A percentile compares a stretch with the other conserved stretches of the same genome.
Conservation (phyloP, 805 yeast species). For the Myxozyma neglecta region DNA sequence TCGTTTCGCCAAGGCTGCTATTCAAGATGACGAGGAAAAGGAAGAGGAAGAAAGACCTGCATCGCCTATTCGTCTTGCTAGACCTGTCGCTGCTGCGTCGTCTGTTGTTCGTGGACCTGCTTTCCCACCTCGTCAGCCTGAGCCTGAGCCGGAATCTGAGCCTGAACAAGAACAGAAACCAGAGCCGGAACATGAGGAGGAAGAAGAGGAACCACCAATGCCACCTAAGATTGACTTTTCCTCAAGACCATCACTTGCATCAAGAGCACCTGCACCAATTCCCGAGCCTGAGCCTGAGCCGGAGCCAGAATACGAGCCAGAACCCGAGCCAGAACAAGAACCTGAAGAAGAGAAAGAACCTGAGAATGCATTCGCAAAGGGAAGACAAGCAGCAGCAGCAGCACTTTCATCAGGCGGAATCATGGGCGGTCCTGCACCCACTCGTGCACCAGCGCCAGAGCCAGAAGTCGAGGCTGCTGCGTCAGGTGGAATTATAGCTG, state of each 20-base stretch:
- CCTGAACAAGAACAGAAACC: conserved; percentile 10
- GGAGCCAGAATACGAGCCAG: not conserved
- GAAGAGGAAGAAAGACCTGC: conserved; percentile 34
- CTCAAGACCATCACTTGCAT: conserved; percentile 1
- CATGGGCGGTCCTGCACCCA: conserved; percentile 22
- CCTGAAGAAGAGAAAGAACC: conserved; percentile 10
- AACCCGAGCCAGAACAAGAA: not conserved
- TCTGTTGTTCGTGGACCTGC: conserved; percentile 19
- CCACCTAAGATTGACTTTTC: conserved; percentile 11
- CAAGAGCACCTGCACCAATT: conserved; percentile 12
- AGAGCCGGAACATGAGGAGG: conserved; percentile 10
- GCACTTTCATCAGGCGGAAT: conserved; percentile 34
- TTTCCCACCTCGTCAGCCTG: conserved; percentile 20
- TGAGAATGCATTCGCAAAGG: conserved; percentile 16
- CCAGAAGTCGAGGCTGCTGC: conserved; percentile 17
- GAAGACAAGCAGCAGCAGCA: conserved; percentile 38
- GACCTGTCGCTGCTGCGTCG: conserved; percentile 30
- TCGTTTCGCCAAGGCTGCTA: conserved; percentile 29
- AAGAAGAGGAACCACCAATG: conserved; percentile 2
- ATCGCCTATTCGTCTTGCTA: conserved; percentile 37
- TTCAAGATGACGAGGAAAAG: conserved; percentile 33
- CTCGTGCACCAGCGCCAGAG: conserved; percentile 27
- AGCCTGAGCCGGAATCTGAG: conserved; percentile 31
- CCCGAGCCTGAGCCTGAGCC: conserved; percentile 19
- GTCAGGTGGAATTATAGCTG: conserved; percentile 50